A percentile compares a stretch with the other conserved stretches of the same genome.
Conservation (phyloP, 495 filamentous ascomycete genomes). For the Tuber indicum region DNA sequence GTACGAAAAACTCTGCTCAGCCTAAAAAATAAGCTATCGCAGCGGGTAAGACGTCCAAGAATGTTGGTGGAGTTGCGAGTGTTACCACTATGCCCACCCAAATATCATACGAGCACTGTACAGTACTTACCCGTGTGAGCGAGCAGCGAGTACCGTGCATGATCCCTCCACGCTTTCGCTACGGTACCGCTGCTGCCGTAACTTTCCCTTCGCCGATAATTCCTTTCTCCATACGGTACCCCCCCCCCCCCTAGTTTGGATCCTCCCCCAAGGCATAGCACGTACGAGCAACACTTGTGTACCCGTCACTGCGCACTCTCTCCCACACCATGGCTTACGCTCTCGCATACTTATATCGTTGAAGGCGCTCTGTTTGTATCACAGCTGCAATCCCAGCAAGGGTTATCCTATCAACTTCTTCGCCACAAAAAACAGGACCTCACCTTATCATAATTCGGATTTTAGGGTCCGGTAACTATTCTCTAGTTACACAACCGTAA, state of each 20-base stretch:
- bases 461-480: not conserved
- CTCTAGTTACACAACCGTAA: not conserved
- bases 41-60: not conserved
- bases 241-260: not conserved
- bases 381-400: not conserved
- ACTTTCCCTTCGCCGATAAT: too few relatives aligned
- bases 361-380: conserved; percentile 2
- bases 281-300: not conserved
- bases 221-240: too few relatives aligned
- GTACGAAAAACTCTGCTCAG: not conserved
- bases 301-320: not conserved
- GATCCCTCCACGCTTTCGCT: not conserved
- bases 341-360: not conserved
- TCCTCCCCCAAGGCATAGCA: not conserved
- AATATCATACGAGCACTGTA: not conserved
- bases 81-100: not conserved
- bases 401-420: not conserved
- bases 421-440: not conserved
- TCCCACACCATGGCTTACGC: not conserved
- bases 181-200: not conserved
- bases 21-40: not conserved
- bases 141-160: not conserved
- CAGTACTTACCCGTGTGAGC: not conserved
- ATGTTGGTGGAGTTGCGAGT: not conserved
- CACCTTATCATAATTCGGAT: not conserved